Conservation (phyloP, 2,329 filamentous ascomycete genomes). For the Epichloe festucae region DNA sequence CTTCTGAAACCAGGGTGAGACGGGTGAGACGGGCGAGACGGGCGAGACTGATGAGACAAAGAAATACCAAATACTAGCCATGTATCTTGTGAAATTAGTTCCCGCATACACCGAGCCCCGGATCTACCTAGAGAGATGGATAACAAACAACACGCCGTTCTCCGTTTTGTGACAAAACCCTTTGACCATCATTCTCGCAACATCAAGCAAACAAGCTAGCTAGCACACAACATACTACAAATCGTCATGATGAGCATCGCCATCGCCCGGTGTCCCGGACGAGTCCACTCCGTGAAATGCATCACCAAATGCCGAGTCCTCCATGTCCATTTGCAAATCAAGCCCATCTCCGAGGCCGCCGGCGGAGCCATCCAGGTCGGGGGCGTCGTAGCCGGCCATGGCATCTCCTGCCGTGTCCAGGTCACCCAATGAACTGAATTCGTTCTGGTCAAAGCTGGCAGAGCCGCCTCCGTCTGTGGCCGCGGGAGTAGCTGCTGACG, state of each 20-base stretch:
- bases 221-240: slow-evolving; percentile 13
- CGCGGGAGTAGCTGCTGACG: slow-evolving; percentile 32
- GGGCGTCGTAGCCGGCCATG: slow-evolving; percentile 51
- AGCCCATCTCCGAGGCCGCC: slow-evolving; percentile 41
- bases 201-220: too few relatives aligned
- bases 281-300: slow-evolving; percentile 56
- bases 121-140: slow-evolving; percentile 2
- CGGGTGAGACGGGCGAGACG: background rate
- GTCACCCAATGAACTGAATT: slow-evolving; percentile 51
- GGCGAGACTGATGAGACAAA: background rate
- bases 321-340: slow-evolving; percentile 54
- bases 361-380: slow-evolving; percentile 31
- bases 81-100: background rate
- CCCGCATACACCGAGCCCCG: background rate
- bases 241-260: slow-evolving; percentile 20
- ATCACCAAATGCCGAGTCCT: slow-evolving; percentile 73
- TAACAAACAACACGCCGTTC: background rate
- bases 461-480: slow-evolving; percentile 29
- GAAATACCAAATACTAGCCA: background rate
- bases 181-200: too few relatives aligned
- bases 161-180: too few relatives aligned
- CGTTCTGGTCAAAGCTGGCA: slow-evolving; percentile 38
- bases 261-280: slow-evolving; percentile 23
- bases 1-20: background rate
- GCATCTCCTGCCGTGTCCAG: slow-evolving; percentile 62